phyloP scores from a whole-genome alignment of 192 early-diverging fungal genomes.

The Rhizophlyctis rosea region DNA sequence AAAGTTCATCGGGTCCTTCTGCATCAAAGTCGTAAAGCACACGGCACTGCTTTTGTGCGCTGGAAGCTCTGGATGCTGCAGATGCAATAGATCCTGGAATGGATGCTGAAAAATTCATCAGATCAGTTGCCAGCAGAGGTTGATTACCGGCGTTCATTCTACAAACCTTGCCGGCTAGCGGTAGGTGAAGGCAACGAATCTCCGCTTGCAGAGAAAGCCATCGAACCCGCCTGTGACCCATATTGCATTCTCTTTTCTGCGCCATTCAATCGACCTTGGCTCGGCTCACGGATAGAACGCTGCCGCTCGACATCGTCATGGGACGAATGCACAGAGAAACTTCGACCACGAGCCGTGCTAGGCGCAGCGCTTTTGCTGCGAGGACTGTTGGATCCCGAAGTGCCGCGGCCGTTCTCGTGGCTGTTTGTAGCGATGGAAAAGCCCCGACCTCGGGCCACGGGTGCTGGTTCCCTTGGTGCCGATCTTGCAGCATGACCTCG shows the following conservation, averaged over 20 bases:
- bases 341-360: too few relatives aligned
- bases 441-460: background rate
- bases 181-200: slow-evolving; percentile 15
- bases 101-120: background rate
- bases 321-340: too few relatives aligned
- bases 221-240: slow-evolving; percentile 25
- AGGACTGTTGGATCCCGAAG: background rate
- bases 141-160: slow-evolving; percentile 10
- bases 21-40: slow-evolving; percentile 81
- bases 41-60: slow-evolving; percentile 55
- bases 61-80: slow-evolving; percentile 19
- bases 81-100: background rate
- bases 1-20: slow-evolving; percentile 74
- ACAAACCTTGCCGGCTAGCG: slow-evolving; percentile 11
- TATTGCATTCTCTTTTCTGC: slow-evolving; percentile 31
- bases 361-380: too few relatives aligned
- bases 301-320: too few relatives aligned
- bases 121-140: background rate
- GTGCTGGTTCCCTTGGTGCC: too few relatives aligned
- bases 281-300: too few relatives aligned
- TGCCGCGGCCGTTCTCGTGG: too few relatives aligned
- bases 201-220: slow-evolving; percentile 29
- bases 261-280: too few relatives aligned
- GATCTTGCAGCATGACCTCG: slow-evolving; percentile 2
- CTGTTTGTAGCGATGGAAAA: background rate